phyloP scores from a whole-genome alignment of 1,139 yeast species.

The Pichia sp. region DNA sequence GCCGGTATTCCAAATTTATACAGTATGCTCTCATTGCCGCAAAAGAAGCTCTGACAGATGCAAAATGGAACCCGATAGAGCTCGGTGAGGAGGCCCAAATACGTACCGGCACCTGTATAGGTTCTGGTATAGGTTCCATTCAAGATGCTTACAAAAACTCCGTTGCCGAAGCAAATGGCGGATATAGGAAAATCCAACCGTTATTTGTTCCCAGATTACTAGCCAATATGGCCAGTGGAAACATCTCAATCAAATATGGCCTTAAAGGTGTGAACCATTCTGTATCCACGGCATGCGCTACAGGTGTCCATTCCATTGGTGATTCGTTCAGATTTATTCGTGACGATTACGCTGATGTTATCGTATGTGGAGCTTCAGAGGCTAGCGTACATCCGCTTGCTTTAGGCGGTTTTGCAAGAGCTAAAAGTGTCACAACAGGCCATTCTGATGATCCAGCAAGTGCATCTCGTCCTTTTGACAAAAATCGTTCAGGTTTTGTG shows the following conservation, averaged over 20 bases:
- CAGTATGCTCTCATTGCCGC: slow-evolving; percentile 79
- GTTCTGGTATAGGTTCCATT: slow-evolving; percentile 90
- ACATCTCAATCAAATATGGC: slow-evolving; percentile 71
- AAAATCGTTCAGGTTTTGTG: slow-evolving; percentile 75
- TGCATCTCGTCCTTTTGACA: slow-evolving; percentile 88
- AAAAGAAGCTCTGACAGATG: slow-evolving; percentile 65
- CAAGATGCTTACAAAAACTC: slow-evolving; percentile 65
- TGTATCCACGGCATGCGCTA: slow-evolving; percentile 93
- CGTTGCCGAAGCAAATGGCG: slow-evolving; percentile 38
- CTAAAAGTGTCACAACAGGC: slow-evolving; percentile 67
- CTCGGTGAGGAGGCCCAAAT: slow-evolving; percentile 29
- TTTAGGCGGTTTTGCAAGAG: slow-evolving; percentile 86
- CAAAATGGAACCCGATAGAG: slow-evolving; percentile 42
- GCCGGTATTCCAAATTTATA: slow-evolving; percentile 65
- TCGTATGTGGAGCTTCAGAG: slow-evolving; percentile 93
- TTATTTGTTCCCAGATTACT: slow-evolving; percentile 76
- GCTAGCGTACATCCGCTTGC: slow-evolving; percentile 83
- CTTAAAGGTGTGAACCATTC: slow-evolving; percentile 83
- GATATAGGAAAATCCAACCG: slow-evolving; percentile 75
- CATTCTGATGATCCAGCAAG: slow-evolving; percentile 52
- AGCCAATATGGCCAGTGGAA: slow-evolving; percentile 94
- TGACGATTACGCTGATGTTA: slow-evolving; percentile 75
- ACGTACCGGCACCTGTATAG: slow-evolving; percentile 70
- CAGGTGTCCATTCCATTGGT: slow-evolving; percentile 91
- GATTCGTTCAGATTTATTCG: slow-evolving; percentile 81